Percentiles rank a stretch among this genome's conserved stretches.
Conservation (phyloP, 345 rosid genomes). For the Pistacia integerrima region DNA sequence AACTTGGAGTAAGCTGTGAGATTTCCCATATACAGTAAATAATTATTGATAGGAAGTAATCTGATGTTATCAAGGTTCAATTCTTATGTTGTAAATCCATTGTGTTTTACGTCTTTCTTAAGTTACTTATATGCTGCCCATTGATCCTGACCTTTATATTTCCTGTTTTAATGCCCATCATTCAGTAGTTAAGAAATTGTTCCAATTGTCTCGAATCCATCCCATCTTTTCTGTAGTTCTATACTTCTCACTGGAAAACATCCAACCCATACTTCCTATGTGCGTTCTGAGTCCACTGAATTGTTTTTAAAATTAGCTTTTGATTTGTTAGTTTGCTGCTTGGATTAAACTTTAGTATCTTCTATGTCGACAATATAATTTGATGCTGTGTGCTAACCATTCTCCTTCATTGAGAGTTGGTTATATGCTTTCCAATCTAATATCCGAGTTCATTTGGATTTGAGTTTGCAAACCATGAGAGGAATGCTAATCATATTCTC, state of each 20-base stretch:
- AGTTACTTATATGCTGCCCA: slow-evolving; percentile 5
- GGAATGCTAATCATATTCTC: slow-evolving; percentile 12
- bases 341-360: neutral
- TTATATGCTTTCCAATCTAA: slow-evolving; percentile 14
- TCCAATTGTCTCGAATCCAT: neutral
- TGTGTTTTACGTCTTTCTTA: slow-evolving; percentile 16
- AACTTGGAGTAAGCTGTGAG: slow-evolving; percentile 35
- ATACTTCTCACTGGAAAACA: neutral
- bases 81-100: slow-evolving; percentile 23
- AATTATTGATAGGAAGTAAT: slow-evolving; percentile 13
- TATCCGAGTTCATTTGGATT: slow-evolving; percentile 10
- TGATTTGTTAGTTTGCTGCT: slow-evolving; percentile 6
- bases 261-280: neutral
- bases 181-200: slow-evolving; percentile 7
- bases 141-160: slow-evolving; percentile 10
- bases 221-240: neutral
- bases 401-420: neutral
- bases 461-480: slow-evolving; percentile 49
- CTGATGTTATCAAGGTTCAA: slow-evolving; percentile 17
- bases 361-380: neutral
- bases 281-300: neutral
- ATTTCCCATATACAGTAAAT: slow-evolving; percentile 17
- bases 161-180: neutral
- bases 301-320: neutral
- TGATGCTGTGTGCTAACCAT: neutral